phyloP scores from a whole-genome alignment of 2,329 filamentous ascomycete species.

The Zelopaecilomyces penicillatus region DNA sequence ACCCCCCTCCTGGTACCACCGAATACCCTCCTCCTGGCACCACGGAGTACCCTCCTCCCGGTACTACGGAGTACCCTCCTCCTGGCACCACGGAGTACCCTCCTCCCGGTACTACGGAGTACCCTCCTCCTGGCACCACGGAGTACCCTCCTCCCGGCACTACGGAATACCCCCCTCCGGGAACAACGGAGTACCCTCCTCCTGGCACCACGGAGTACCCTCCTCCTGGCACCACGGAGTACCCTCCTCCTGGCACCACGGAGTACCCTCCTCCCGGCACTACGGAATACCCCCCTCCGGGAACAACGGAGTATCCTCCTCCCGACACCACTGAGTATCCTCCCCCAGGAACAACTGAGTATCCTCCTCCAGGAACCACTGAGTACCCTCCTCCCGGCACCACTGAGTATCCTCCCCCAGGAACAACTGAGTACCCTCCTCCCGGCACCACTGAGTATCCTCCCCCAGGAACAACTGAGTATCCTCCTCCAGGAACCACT shows the following conservation, averaged over 20 bases:
- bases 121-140: neutral
- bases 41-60: constrained; percentile 1
- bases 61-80: constrained; percentile 10
- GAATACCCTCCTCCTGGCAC: neutral
- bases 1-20: constrained; percentile 17
- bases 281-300: neutral
- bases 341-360: neutral
- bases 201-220: constrained; percentile 7
- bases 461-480: neutral
- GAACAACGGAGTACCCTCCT: neutral
- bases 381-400: neutral
- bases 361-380: constrained; percentile 8
- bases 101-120: neutral
- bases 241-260: constrained; percentile 3
- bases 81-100: constrained; percentile 4
- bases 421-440: too few relatives aligned
- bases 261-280: neutral
- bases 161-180: constrained; percentile 3
- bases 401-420: constrained; percentile 2
- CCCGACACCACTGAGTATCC: constrained; percentile 1
- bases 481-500: neutral
- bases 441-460: constrained; percentile 4
- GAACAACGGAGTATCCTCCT: constrained; percentile 3
- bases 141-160: constrained; percentile 1
- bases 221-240: neutral